Base-by-base conservation (phyloP, 1,139 yeast species). In the Meyerozyma elateridarum region DNA sequence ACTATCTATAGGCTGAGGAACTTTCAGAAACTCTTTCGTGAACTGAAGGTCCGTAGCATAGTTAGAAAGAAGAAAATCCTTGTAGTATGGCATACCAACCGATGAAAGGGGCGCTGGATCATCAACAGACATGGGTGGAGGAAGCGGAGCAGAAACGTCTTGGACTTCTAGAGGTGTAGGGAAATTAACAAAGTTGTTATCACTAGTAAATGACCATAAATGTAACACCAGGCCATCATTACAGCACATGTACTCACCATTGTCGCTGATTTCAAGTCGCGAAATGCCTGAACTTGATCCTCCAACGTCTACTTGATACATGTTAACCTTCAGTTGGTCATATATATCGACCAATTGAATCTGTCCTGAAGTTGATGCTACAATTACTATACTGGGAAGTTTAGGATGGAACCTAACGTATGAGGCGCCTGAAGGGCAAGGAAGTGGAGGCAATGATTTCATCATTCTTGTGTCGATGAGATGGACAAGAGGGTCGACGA, bases 361-460 rank as follows among this genome's bases (percentile, higher is more conserved):
- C 41, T 85, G 93, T 6, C 98, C 98, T 18, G 74, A 56, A 13
- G 70, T 70, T 1, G 96, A 83, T 0, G 87, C 82, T 13, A 85
- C 77, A 8, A 88, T 57, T 28, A 88, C 74, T 31, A 85, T 78
- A 26, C 87, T 84, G 8, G 96, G 84, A 36, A 88, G 57, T 40
- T 84, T 84, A 4, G 97, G 96, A 56, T 89, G 97, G 41, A 89
- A 70, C 32, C 83, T 71, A 1, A 84, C 93, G 51, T 75, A 83
- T 5, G 85, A 72, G 1, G 97, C 96, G 4, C 97, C 97, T 0
- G 88, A 82, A 0, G 95, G 85, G 52, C 88, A 88, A 2, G 96
- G 79, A 4, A 89, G 66, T 2, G 97, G 96, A 0, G 95, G 69
- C 35, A 83, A 56, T 2, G 91, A 73, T 37, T 76, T 72, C 76